Evolutionary conservation across 169 alveolate species (phyloP).

Genomic region (Plasmodium gaboni): DNA sequence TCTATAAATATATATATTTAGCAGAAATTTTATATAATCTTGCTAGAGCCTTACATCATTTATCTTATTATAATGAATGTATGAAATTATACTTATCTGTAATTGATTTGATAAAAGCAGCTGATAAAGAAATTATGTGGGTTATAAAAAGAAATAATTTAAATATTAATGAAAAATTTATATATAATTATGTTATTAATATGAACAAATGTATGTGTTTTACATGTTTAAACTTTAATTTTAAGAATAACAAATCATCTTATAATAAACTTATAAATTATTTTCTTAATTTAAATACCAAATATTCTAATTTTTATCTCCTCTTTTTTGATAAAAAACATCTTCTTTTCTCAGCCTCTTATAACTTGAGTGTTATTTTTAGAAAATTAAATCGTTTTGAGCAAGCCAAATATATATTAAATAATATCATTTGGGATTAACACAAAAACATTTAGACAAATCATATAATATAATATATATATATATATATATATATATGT

Average conservation of each 20-base stretch:
- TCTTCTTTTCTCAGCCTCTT: slow-evolving; percentile 68
- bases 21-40: slow-evolving; percentile 69
- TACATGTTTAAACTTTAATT: slow-evolving; percentile 33
- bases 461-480: neutral
- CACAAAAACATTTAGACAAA: neutral
- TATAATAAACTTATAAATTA: slow-evolving; percentile 20
- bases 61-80: slow-evolving; percentile 55
- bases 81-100: slow-evolving; percentile 56
- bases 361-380: slow-evolving; percentile 56
- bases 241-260: neutral
- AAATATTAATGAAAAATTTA: slow-evolving; percentile 36
- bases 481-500: neutral
- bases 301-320: slow-evolving; percentile 56
- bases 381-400: slow-evolving; percentile 47
- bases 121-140: slow-evolving; percentile 45
- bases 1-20: slow-evolving; percentile 52
- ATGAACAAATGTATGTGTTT: slow-evolving; percentile 76
- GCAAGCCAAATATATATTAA: slow-evolving; percentile 41
- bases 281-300: slow-evolving; percentile 34
- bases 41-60: slow-evolving; percentile 64
- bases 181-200: slow-evolving; percentile 45
- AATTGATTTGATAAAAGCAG: slow-evolving; percentile 28
- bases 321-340: slow-evolving; percentile 65
- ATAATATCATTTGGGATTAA: slow-evolving; percentile 63
- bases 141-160: slow-evolving; percentile 22